phyloP scores from a whole-genome alignment of 23 red algal genomes.

The Rhodosorus marinus region DNA sequence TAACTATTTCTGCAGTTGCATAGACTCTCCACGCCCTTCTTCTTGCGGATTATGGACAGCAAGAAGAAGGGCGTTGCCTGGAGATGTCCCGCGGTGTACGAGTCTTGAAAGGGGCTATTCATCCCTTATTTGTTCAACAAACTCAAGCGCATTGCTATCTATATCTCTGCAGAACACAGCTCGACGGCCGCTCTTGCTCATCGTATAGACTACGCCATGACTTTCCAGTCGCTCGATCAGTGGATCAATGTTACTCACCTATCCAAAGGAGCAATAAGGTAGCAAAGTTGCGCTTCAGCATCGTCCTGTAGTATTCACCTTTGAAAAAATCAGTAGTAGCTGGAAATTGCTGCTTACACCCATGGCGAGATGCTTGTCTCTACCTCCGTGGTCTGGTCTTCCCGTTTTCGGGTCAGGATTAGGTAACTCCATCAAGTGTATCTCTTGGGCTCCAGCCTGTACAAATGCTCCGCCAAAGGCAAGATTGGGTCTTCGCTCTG shows the following conservation, averaged over 20 bases:
- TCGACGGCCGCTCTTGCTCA: slow-evolving; percentile 61
- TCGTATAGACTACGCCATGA: slow-evolving; percentile 25
- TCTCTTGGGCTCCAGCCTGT: slow-evolving; percentile 52
- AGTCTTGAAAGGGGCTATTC: no score
- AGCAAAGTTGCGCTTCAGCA: no score
- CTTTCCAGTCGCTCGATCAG: slow-evolving; percentile 18
- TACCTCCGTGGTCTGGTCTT: slow-evolving; percentile 73
- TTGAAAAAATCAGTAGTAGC: neutral
- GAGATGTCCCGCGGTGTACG: no score
- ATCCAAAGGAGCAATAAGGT: no score
- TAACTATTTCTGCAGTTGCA: no score
- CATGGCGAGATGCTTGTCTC: slow-evolving; percentile 25
- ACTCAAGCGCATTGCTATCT: slow-evolving; percentile 84
- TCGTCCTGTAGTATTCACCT: no score
- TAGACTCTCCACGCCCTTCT: no score
- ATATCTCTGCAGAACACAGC: slow-evolving; percentile 77
- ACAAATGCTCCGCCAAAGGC: slow-evolving; percentile 81
- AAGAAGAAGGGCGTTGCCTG: no score
- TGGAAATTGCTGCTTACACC: neutral
- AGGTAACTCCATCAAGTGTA: slow-evolving; percentile 91
- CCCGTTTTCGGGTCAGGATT: slow-evolving; percentile 24
- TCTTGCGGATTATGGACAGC: no score
- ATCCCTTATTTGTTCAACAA: slow-evolving; percentile 73
- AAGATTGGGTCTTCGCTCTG: slow-evolving; percentile 35
- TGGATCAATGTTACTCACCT: slow-evolving; percentile 30